phyloP scores from a whole-genome alignment of 495 filamentous ascomycete genomes.

The Bombardia bombarda region DNA sequence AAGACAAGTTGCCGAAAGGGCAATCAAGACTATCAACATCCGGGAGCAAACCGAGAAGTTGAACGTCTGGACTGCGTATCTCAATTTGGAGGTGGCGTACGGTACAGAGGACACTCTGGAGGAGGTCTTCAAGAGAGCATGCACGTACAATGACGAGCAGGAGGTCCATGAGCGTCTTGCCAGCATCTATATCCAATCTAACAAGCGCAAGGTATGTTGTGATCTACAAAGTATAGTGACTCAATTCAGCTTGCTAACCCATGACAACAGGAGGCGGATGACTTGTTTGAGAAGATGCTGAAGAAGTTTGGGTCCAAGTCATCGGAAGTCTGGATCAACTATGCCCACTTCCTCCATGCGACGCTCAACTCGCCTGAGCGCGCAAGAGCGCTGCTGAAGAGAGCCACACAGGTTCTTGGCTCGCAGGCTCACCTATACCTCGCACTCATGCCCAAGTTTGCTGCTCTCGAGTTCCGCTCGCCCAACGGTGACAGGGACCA shows the following conservation, averaged over 20 bases:
- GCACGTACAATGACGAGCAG: constrained; percentile 85
- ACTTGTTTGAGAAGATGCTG: constrained; percentile 73
- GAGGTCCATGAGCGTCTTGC: constrained; percentile 84
- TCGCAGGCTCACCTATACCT: constrained; percentile 55
- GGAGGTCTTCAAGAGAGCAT: constrained; percentile 83
- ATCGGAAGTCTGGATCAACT: constrained; percentile 83
- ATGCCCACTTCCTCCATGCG: constrained; percentile 83
- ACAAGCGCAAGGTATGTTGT: constrained; percentile 56
- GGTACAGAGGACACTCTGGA: constrained; percentile 79
- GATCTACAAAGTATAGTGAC: neutral
- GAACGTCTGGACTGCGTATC: constrained; percentile 87
- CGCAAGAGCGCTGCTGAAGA: constrained; percentile 71
- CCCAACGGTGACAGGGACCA: constrained; percentile 79
- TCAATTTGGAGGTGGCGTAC: constrained; percentile 90
- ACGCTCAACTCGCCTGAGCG: constrained; percentile 57
- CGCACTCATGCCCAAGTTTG: constrained; percentile 76
- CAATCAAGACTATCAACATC: constrained; percentile 80
- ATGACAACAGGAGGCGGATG: constrained; percentile 68
- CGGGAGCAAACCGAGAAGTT: constrained; percentile 82
- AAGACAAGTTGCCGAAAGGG: constrained; percentile 79
- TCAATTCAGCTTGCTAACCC: constrained; percentile 9
- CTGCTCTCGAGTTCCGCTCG: constrained; percentile 80
- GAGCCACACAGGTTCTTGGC: constrained; percentile 76
- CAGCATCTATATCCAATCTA: constrained; percentile 89
- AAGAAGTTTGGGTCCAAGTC: constrained; percentile 79